Base-by-base conservation (phyloP, 257 asterid genomes). In the Capsicum rhomboideum region DNA sequence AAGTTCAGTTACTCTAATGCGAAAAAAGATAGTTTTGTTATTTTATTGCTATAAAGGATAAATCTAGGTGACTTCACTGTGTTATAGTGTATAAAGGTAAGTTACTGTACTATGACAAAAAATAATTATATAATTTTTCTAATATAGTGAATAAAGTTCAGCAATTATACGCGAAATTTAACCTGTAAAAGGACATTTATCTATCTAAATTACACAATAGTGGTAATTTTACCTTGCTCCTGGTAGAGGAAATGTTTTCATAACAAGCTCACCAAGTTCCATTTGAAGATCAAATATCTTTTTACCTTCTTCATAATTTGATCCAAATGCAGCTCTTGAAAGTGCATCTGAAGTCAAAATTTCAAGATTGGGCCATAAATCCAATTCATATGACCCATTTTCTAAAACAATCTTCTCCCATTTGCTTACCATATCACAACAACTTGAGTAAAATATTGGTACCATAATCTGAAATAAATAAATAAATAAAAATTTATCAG, bases 291-390 rank as follows among this genome's bases (percentile, higher is more conserved):
- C 91, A 80, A 91, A 90, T 42, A 93, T 89, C 88, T 78, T 90
- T 55, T 86, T 86, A 16, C 97, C 97, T 85, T 92, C 90, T 84
- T 88, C 91, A 61, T 90, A 92, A 87, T 83, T 92, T 68, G 91
- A 90, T 2, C 95, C 96, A 86, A 92, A 92, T 0, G 96, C 93
- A n/a, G 93, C 87, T 16, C 93, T 89, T 0, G 96, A 92, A 80
- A 93, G 89, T 2, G 90, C 96, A 79, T 93, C 92, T 2, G 93
- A 71, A 0, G 98, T 89, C 40, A 92, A 29, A n/a, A 88, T 84
- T 83, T 90, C 87, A 58, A 93, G 86, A 87, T 85, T 68, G 74
- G 95, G 93, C 91, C 89, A 90, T 55, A 93, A 91, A 20, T 93
- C 95, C 69, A 92, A 6, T 50, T 92, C 98, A 14, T n/a, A 42